Base-by-base conservation (phyloP, 768 basidiomycete genomes). In the Mycena latifolia region DNA sequence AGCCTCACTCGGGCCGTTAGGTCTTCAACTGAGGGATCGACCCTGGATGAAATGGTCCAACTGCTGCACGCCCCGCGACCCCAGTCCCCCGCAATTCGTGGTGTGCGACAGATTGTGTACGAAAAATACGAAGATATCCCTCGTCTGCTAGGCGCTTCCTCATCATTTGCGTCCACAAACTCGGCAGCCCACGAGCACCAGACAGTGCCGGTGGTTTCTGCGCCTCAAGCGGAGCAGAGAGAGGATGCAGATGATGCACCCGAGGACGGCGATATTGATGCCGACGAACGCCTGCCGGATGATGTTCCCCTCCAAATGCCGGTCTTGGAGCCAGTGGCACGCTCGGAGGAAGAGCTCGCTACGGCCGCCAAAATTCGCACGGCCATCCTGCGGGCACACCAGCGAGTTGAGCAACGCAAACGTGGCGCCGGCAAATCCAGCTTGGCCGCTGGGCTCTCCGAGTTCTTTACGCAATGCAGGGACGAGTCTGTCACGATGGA, bases 51-150 rank as follows among this genome's bases (percentile, higher is more conserved):
- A 64, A 52, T 77, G 67, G 71, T 77, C 65, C 46, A 59, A 48
- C 22, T 45, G 10, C 43, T 56, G 1, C 51, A 54, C 22, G n/a
- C 54, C 65, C 27, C 55, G 9, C 51, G 43, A 25, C 20, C 12
- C 10, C 50, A 17, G 20, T 51, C 54, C 2, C 22, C 10, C 43
- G 17, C 53, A 33, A 22, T 61, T 18, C 35, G n/a, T 5, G 46
- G 71, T 11, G 73, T 81, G n/a, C 75, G 76, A 5, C 69, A 75
- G 9, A 73, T 83, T 29, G 50, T 77, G 10, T 84, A 74, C 70
- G 56, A 68, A 22, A 55, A 68, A 5, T 51, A 73, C 3, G 73
- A 69, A 2, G 78, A 82, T 14, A 73, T 83, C 14, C 77, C 75
- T 0, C 50, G 50, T 10, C 56, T 81, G 24, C 56, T 83, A 2